Evolutionary conservation across 1,139 yeast genomes (phyloP), one percentile per base, ranked within the genome.

Genomic region (Sugiyamaella japonica): DNA sequence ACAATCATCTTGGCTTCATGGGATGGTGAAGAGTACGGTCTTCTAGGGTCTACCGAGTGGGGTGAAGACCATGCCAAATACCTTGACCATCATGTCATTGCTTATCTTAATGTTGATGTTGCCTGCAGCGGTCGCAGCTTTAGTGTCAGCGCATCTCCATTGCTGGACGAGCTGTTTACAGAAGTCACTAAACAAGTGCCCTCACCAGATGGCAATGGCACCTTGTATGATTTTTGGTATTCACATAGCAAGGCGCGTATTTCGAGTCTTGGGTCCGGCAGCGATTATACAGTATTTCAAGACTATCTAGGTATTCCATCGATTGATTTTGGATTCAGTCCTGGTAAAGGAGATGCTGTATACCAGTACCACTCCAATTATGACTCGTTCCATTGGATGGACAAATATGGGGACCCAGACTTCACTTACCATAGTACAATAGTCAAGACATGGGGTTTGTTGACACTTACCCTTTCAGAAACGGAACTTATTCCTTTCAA

Each of bases 21-120:
- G 89, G 89, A 85, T 65, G 90, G 86, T 55, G 89, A 85, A 67
- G 89, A 85, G 68, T 82, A 82, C 59, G 89, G 83, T 0, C 69
- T 85, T 28, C 63, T 85, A 13, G 89, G 90, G 0, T 81, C 86
- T 1, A 85, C 89, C 3, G 89, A 83, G 56, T 83, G 77, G 76
- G 89, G 85, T 29, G 89, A 84, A 65, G 82, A 79, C 56, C 73
- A 78, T 57, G 66, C 66, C 38, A 56, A 71, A 42, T 64, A 62
- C 49, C 66, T 82, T 53, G 74, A 76, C 57, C 70, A 71, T 44
- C 74, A 80, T 54, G 81, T 78, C 1, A 72, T 82, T 48, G 86
- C 85, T 1, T 85, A 85, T 64, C 66, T 84, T 56, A 85, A 85
- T 66, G 70, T 83, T 44, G 90, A 85, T 65, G 85, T 80, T 34